phyloP scores from a whole-genome alignment of 1,284 basidiomycete species.

The Athelia sp. region DNA sequence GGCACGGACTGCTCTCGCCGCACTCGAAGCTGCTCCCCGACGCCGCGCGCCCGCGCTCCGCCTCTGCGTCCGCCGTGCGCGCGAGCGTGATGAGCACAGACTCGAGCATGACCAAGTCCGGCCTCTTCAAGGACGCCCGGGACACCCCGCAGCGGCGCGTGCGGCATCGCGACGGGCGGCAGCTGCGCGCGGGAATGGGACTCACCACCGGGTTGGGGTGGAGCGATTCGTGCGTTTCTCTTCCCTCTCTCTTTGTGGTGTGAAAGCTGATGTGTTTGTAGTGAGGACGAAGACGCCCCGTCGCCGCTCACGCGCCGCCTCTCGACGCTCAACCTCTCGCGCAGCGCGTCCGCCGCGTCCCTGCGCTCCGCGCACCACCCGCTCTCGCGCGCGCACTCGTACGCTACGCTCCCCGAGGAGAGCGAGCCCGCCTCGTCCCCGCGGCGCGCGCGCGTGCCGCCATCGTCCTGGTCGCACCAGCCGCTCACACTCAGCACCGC shows the following conservation, averaged over 20 bases:
- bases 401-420: neutral
- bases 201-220: constrained; percentile 86
- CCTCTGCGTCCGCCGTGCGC: constrained; percentile 17
- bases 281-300: constrained; percentile 79
- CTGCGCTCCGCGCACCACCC: constrained; percentile 12
- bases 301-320: constrained; percentile 66
- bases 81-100: constrained; percentile 20
- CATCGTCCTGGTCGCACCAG: too few relatives aligned
- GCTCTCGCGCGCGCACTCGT: neutral
- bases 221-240: constrained; percentile 64
- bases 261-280: constrained; percentile 19
- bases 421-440: too few relatives aligned
- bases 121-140: constrained; percentile 56
- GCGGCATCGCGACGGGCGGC: constrained; percentile 65
- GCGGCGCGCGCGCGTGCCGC: too few relatives aligned
- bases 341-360: constrained; percentile 28
- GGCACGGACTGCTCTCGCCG: constrained; percentile 69
- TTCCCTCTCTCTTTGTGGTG: constrained; percentile 5
- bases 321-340: constrained; percentile 49
- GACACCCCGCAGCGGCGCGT: constrained; percentile 58
- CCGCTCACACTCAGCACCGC: too few relatives aligned
- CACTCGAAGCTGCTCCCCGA: constrained; percentile 61
- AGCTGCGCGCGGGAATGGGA: constrained; percentile 67
- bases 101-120: constrained; percentile 40
- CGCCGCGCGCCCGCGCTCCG: constrained; percentile 16